Percentiles rank a stretch among this genome's conserved stretches.
Evolutionary conservation across 2,329 filamentous ascomycete species (phyloP).

Genomic region (Orbilia brochopaga): DNA sequence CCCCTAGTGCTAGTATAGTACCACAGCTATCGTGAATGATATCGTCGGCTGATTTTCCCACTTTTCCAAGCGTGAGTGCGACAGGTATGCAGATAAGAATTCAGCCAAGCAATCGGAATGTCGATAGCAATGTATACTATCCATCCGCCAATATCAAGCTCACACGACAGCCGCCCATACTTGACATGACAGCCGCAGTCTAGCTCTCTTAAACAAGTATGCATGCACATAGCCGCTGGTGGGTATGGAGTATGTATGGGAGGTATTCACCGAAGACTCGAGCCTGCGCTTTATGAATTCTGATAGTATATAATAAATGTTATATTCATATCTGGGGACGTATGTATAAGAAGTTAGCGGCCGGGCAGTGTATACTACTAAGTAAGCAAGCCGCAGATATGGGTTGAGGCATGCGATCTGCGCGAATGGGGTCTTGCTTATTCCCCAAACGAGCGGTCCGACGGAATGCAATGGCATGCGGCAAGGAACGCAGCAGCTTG

Average conservation of each 20-base stretch:
- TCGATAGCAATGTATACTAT: too few species aligned
- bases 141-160: too few species aligned
- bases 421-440: constrained; percentile 34
- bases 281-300: too few species aligned
- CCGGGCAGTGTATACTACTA: neutral
- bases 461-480: constrained; percentile 31
- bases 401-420: constrained; percentile 26
- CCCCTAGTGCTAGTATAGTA: neutral
- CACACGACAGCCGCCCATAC: too few species aligned
- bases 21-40: neutral
- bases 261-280: too few species aligned
- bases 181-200: too few species aligned
- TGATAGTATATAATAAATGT: too few species aligned
- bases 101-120: constrained; percentile 47
- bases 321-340: too few species aligned
- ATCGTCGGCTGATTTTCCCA: constrained; percentile 24
- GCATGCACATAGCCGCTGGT: too few species aligned
- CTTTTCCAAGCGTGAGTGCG: constrained; percentile 10
- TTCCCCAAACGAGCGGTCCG: constrained; percentile 43
- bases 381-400: constrained; percentile 13
- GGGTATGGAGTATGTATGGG: too few species aligned
- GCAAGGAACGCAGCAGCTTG: constrained; percentile 44
- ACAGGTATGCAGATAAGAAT: constrained; percentile 42
- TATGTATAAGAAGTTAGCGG: too few species aligned
- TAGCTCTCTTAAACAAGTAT: too few species aligned